Conservation (phyloP, 495 filamentous ascomycete genomes). For the Hypoxylon fragiforme region DNA sequence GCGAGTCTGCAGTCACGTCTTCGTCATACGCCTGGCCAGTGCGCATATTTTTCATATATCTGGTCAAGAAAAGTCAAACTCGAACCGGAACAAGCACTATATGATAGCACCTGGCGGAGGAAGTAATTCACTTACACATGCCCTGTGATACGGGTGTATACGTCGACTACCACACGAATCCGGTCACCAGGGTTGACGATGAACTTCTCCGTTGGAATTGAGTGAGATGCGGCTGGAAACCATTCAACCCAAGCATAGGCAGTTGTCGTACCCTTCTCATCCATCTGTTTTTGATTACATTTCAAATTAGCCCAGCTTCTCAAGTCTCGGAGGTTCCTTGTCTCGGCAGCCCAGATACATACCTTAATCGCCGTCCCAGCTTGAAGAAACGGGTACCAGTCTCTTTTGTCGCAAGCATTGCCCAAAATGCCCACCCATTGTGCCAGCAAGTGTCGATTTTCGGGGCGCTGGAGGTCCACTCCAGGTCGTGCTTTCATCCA, state of each 20-base stretch:
- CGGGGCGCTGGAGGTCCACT: not conserved
- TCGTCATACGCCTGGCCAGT: not conserved
- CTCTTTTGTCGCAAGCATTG: not conserved
- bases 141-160: constrained; percentile 3
- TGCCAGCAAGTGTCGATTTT: not conserved
- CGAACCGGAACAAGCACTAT: not conserved
- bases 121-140: constrained; percentile 1
- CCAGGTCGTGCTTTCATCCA: not conserved
- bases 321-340: not conserved
- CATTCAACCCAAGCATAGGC: constrained; percentile 5
- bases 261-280: not conserved
- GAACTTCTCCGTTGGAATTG: not conserved
- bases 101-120: not conserved
- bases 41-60: constrained; percentile 3
- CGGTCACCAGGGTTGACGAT: constrained; percentile 3
- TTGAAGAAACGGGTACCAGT: not conserved
- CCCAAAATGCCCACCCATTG: constrained; percentile 8
- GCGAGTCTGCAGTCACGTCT: constrained; percentile 1
- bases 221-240: constrained; percentile 1
- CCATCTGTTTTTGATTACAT: not conserved
- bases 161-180: not conserved
- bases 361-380: constrained; percentile 2
- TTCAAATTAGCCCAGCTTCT: not conserved
- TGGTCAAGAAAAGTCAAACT: not conserved
- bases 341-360: not conserved